Base-by-base conservation (phyloP, 169 alveolate genomes). In the Plasmodium malariae region DNA sequence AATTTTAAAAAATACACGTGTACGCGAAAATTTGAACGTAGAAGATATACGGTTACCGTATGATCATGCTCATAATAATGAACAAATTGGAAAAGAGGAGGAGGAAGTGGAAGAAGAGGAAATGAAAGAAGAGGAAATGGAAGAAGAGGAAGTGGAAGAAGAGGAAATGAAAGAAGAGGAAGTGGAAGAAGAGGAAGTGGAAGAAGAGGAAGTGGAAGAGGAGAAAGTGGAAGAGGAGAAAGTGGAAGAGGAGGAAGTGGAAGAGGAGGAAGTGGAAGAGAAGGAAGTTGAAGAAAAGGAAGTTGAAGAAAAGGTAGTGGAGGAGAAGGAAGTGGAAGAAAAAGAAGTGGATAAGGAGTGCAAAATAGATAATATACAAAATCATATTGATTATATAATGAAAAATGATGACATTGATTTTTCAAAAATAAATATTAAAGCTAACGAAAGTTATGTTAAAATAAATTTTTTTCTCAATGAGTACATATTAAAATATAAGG, bases 351-450 rank as follows among this genome's bases (percentile, higher is more conserved):
- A n/a, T n/a, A 17, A 21, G 4, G 86, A 72, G 37, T n/a, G n/a
- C n/a, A n/a, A n/a, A n/a, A n/a, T n/a, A n/a, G n/a, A n/a, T n/a
- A n/a, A n/a, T n/a, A 65, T 78, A 3, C 78, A 78, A 28, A 78
- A 37, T 19, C 17, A 62, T 14, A 49, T 78, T 0, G 76, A 62
- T 24, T 78, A 78, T 55, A 78, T 78, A 48, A 78, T 78, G 74
- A 24, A 78, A 6, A 78, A 62, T 37, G 89, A 78, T 7, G 76
- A 78, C 32, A 51, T 78, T 4, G 89, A 78, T 37, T 55, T 78
- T 32, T 78, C 89, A 2, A 65, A 55, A 40, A 63, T 78, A 4
- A 62, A 17, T 24, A 55, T 78, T 3, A 78, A 62, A n/a, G 19
- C 65, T 7, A 55, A 57, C 11, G 63, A 62, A 24, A 62, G 28